A percentile compares a stretch with the other conserved stretches of the same genome.
phyloP scores from a whole-genome alignment of 148 eudicot genomes.

The Dianthus caryophyllus region DNA sequence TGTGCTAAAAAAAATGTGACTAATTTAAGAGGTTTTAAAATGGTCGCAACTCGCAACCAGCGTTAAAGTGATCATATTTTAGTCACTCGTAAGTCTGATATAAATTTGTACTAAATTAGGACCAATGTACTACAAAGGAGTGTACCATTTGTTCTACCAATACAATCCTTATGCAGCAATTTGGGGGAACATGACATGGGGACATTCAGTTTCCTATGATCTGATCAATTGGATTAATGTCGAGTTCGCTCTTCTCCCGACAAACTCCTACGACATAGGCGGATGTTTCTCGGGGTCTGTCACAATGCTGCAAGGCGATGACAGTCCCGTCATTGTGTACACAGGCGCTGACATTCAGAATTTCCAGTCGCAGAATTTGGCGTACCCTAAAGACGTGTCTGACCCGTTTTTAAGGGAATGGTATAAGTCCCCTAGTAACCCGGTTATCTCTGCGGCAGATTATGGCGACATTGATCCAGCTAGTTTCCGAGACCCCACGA shows the following conservation, averaged over 20 bases:
- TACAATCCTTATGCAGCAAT: conserved; percentile 46
- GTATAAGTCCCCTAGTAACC: conserved; percentile 39
- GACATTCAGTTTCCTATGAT: conserved; percentile 48
- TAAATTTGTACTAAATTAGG: conserved; percentile 24
- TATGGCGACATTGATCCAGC: conserved; percentile 25
- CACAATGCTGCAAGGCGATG: conserved; percentile 38
- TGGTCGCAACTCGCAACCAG: too few species aligned
- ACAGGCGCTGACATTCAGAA: conserved; percentile 32
- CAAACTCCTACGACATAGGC: conserved; percentile 38
- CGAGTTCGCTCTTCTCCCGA: conserved; percentile 35
- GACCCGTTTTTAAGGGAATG: conserved; percentile 41
- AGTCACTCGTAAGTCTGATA: too few species aligned
- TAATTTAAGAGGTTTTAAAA: too few species aligned
- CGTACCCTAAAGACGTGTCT: conserved; percentile 36
- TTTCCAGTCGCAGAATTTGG: conserved; percentile 44
- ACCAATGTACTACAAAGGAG: conserved; percentile 47
- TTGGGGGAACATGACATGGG: conserved; percentile 62
- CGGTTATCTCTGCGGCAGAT: conserved; percentile 22
- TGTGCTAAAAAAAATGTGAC: too few species aligned
- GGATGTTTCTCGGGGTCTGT: conserved; percentile 53
- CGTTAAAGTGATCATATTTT: too few species aligned
- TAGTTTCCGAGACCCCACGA: conserved; percentile 46
- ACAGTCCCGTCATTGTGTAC: conserved; percentile 34
- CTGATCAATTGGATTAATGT: conserved; percentile 45
- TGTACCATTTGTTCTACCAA: conserved; percentile 53